Evolutionary conservation across 139 green algal species (phyloP), one percentile per base, ranked within the genome.

Genomic region (Zygnema circumcarinatum): DNA sequence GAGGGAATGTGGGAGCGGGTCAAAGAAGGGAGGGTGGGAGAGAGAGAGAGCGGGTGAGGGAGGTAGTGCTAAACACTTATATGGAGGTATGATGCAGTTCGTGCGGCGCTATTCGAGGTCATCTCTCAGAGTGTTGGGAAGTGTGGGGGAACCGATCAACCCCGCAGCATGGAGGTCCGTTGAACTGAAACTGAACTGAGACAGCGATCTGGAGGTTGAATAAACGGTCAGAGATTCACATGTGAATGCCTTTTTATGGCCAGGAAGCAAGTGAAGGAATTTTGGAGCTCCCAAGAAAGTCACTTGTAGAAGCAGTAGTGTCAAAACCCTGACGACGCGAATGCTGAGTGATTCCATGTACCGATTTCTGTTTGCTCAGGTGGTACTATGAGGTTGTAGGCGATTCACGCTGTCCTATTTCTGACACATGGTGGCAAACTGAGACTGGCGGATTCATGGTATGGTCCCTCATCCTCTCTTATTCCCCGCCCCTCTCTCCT

Each of bases 391-490:
- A 96, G 40, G 92, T 96, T 25, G 76, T 95, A 2, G 93, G 93
- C 22, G 85, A 90, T 42, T 76, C 73, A 54, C 88, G 93, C n/a
- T 98, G 94, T 86, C 93, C 96, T 20, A 94, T 99, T 47, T 92
- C 98, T 0, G 97, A 99, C 94, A 99, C 96, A 0, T 99, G 95
- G 96, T 98, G 96, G 96, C 96, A 98, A 94, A 98, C 96, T 20
- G 96, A 98, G 94, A 98, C 96, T n/a, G 96, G 95, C 2, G 85
- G 47, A 73, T 81, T 76, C 36, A 91, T 92, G 88, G 87, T 92
- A 52, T 22, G n/a, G 86, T 42, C 38, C 25, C 20, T 20, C 76
- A 83, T 68, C 76, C 56, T 68, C 21, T 84, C 21, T 21, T 32
- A 16, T 20, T 79, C 72, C 54, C 54, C 54, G 25, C 29, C 54